Evolutionary conservation across 805 yeast genomes (phyloP).

Genomic region (Zygoascus bituminiphila): DNA sequence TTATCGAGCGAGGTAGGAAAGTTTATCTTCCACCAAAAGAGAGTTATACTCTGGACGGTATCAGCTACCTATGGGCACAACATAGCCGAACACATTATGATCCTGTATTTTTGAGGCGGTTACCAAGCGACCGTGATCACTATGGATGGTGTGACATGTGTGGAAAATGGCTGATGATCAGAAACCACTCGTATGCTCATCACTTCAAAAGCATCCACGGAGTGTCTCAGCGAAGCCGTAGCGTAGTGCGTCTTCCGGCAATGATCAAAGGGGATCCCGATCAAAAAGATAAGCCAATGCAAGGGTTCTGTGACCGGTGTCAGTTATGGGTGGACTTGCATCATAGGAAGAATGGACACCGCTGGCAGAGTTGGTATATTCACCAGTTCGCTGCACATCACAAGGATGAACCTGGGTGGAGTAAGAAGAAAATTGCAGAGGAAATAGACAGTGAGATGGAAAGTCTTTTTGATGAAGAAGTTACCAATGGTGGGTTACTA

Average conservation of each 20-base stretch:
- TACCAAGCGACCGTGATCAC: constrained; percentile 15
- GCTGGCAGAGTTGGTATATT: constrained; percentile 18
- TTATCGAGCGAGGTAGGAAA: constrained; percentile 6
- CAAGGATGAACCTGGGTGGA: too few species aligned
- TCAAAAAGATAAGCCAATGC: constrained; percentile 12
- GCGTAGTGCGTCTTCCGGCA: constrained; percentile 10
- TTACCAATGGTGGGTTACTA: too few species aligned
- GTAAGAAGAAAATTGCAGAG: too few species aligned
- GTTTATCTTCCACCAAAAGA: constrained; percentile 7
- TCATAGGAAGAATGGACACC: constrained; percentile 13
- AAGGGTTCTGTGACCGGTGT: constrained; percentile 15
- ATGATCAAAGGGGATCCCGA: constrained; percentile 12
- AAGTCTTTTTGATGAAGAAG: too few species aligned
- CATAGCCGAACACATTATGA: constrained; percentile 14
- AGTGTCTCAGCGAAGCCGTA: constrained; percentile 22
- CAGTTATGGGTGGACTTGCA: constrained; percentile 14
- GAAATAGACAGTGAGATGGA: too few species aligned
- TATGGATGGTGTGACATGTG: constrained; percentile 18
- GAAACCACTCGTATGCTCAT: constrained; percentile 40
- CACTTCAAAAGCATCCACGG: constrained; percentile 38
- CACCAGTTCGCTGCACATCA: constrained; percentile 17
- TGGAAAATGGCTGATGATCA: constrained; percentile 15
- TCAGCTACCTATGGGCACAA: constrained; percentile 14
- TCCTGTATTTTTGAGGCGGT: constrained; percentile 13
- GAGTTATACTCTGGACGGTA: constrained; percentile 9